These are phyloP conservation scores for Psilocybe mexicana DNA, from an alignment of 1,284 basidiomycete species.

Conservation along the genomic window DNA sequence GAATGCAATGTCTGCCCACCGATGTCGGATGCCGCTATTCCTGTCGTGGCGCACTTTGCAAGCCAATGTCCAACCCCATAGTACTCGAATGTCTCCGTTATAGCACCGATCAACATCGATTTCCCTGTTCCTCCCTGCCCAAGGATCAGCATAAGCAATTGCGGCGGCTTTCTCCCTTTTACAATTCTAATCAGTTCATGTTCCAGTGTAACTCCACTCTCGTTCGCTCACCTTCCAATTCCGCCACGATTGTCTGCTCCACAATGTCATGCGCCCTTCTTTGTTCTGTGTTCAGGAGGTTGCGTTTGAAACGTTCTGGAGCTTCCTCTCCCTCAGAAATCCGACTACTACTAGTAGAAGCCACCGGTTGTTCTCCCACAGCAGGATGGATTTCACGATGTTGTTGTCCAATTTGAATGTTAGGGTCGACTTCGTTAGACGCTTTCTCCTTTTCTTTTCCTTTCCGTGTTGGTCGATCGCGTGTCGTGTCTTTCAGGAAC, in stretches of 20 bases:
- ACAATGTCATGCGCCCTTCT: slow-evolving; percentile 7
- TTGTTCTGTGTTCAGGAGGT: slow-evolving; percentile 1
- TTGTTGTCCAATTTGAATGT: too few species aligned
- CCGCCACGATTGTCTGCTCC: slow-evolving; percentile 14
- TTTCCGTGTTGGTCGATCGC: too few species aligned
- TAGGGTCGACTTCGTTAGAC: too few species aligned
- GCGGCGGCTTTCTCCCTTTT: slow-evolving; percentile 25
- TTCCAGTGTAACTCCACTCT: neutral
- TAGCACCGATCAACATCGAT: slow-evolving; percentile 27
- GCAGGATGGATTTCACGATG: too few species aligned
- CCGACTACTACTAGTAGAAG: too few species aligned
- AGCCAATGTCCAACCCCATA: slow-evolving; percentile 14
- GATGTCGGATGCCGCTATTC: slow-evolving; percentile 35
- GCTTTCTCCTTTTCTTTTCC: too few species aligned
- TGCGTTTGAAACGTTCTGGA: too few species aligned
- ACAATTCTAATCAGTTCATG: neutral
- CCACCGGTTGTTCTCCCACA: too few species aligned
- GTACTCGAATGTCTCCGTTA: slow-evolving; percentile 28
- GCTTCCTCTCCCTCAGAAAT: too few species aligned
- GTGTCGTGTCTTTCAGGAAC: too few species aligned
- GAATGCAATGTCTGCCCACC: slow-evolving; percentile 33
- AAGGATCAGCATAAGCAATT: slow-evolving; percentile 22
- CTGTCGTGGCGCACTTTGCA: slow-evolving; percentile 30
- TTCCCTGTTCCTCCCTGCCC: slow-evolving; percentile 38
- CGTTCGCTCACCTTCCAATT: neutral